Evolutionary conservation across 169 alveolate species (phyloP).

Genomic region (Miamiensis avidus): DNA sequence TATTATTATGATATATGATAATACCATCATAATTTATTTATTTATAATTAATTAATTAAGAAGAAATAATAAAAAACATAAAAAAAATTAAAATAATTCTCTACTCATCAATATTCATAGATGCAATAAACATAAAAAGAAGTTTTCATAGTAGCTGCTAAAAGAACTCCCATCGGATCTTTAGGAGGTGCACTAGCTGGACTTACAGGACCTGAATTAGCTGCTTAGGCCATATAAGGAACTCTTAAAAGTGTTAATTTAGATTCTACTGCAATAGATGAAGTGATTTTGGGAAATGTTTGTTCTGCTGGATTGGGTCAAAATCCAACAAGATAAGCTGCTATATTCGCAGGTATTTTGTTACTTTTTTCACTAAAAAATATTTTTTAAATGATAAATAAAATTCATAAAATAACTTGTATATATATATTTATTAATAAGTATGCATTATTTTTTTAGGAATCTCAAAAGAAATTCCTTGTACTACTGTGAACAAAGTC

Average conservation of each 20-base stretch:
- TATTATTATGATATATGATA: too few species aligned
- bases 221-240: slow-evolving; percentile 59
- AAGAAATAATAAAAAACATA: too few species aligned
- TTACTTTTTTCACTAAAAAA: too few species aligned
- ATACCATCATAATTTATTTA: too few species aligned
- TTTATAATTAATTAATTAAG: too few species aligned
- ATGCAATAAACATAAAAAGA: too few species aligned
- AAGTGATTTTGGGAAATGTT: slow-evolving; percentile 72
- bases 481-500: slow-evolving; percentile 76
- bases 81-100: too few species aligned
- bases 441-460: slow-evolving; percentile 29
- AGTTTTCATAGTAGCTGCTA: slow-evolving; percentile 55
- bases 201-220: slow-evolving; percentile 57
- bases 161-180: slow-evolving; percentile 69
- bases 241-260: slow-evolving; percentile 44
- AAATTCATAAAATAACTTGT: too few species aligned
- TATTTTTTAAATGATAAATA: too few species aligned
- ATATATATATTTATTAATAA: too few species aligned
- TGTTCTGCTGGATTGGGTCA: slow-evolving; percentile 65
- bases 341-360: slow-evolving; percentile 54
- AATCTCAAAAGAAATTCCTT: slow-evolving; percentile 53
- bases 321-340: slow-evolving; percentile 73
- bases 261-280: slow-evolving; percentile 65
- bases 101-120: too few species aligned
- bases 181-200: slow-evolving; percentile 58